Base-by-base conservation (phyloP, 2,329 filamentous ascomycete species). In the Mycosphaerelloides madeirae region DNA sequence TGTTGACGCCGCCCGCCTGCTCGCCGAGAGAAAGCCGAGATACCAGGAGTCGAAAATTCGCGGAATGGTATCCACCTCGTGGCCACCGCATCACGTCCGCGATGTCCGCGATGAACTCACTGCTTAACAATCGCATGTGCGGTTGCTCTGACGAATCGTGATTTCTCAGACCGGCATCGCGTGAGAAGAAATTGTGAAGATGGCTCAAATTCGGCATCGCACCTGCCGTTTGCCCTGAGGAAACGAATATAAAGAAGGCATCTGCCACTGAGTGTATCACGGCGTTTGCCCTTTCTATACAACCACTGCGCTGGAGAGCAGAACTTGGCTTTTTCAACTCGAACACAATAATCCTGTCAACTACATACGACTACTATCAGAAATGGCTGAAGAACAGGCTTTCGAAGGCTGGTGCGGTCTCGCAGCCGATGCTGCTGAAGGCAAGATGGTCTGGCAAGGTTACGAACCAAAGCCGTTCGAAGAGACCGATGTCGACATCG, bases 401-500 rank as follows among this genome's bases (percentile, higher is more conserved):
- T 80, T 80, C 58, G 69, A 77, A 60, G 77, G 77, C 56, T 80
- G 77, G 77, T 67, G 79, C 51, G 77, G 72, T 56, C 69, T 74
- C 36, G 71, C 73, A 61, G 52, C 66, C 25, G 63, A 66, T 46
- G 64, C 75, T 12, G 72, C 65, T 20, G 61, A 78, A 41, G 77
- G 77, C 43, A 76, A 77, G 44, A 75, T 79, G 69, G 68, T 66
- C 25, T 78, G 75, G 75, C 65, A 72, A 37, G 64, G 66, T 16
- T 74, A 70, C 31, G 38, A 53, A 34, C 53, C 51, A 15, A 72
- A 72, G 53, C 62, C 67, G 1, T 73, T 65, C 45, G 53, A 58
- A 38, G 64, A 66, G 35, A 55, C 54, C 41, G 66, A 69, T 43
- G 63, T 68, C 38, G 66, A 68, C 48, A 68, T 68, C 45, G 53